phyloP scores from a whole-genome alignment of 2,329 filamentous ascomycete genomes.

The Phaeosphaeria sp. region DNA sequence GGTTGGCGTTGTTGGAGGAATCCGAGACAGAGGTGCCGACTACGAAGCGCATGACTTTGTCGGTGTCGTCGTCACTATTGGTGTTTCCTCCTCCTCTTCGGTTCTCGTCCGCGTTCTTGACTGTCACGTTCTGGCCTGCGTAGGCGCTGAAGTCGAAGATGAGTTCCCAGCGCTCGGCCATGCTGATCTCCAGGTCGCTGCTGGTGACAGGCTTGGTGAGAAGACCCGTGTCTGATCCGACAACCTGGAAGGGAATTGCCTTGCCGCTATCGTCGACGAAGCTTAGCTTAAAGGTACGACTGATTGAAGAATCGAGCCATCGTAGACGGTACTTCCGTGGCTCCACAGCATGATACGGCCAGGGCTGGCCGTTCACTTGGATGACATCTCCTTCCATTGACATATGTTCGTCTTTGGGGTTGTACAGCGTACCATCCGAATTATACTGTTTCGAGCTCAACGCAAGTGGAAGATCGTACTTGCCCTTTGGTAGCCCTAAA shows the following conservation, averaged over 20 bases:
- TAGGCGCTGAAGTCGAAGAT: constrained; percentile 62
- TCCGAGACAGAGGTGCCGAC: constrained; percentile 48
- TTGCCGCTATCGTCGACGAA: constrained; percentile 44
- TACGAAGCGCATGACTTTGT: constrained; percentile 50
- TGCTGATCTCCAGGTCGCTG: constrained; percentile 56
- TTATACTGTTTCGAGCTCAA: constrained; percentile 61
- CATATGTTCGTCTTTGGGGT: constrained; percentile 52
- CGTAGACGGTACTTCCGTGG: constrained; percentile 66
- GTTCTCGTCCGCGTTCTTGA: constrained; percentile 52
- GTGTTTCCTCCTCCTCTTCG: constrained; percentile 52
- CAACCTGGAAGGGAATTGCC: constrained; percentile 58
- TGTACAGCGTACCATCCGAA: constrained; percentile 57
- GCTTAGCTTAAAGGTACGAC: constrained; percentile 56
- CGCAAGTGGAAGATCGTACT: constrained; percentile 62
- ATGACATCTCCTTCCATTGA: constrained; percentile 64
- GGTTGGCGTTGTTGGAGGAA: constrained; percentile 32
- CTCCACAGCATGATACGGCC: constrained; percentile 64
- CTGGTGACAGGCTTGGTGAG: constrained; percentile 52
- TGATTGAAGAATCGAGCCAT: constrained; percentile 54
- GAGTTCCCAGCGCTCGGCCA: constrained; percentile 66
- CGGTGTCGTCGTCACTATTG: constrained; percentile 55
- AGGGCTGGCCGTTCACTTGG: constrained; percentile 65
- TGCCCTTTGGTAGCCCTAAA: constrained; percentile 58
- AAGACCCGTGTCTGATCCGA: constrained; percentile 59
- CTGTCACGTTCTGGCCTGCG: constrained; percentile 57